These are phyloP conservation scores for Anisodus tanguticus DNA, from an alignment of 257 asterid genomes.

Conservation along the genomic window DNA sequence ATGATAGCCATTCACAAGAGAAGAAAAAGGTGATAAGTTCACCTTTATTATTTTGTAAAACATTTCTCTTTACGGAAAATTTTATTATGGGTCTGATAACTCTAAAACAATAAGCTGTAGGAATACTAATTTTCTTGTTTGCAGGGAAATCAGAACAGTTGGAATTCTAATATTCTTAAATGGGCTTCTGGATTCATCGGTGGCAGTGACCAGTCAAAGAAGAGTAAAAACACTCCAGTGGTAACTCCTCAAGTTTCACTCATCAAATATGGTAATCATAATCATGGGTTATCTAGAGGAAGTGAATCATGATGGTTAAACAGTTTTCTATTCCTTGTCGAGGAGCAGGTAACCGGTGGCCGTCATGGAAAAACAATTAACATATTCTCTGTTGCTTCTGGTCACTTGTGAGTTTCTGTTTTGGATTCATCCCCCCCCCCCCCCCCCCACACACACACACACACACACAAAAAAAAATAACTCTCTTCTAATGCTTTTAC, in stretches of 20 bases:
- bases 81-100: neutral
- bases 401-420: slow-evolving; percentile 81
- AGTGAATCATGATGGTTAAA: slow-evolving; percentile 9
- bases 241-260: slow-evolving; percentile 43
- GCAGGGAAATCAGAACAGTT: slow-evolving; percentile 67
- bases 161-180: slow-evolving; percentile 91
- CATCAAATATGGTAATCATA: slow-evolving; percentile 15
- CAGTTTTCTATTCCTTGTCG: slow-evolving; percentile 40
- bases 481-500: too few relatives aligned
- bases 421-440: neutral
- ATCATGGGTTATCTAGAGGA: neutral
- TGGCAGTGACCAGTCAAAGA: slow-evolving; percentile 71
- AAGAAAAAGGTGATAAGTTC: slow-evolving; percentile 43
- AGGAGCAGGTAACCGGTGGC: slow-evolving; percentile 65
- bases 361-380: slow-evolving; percentile 83
- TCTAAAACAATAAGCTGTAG: slow-evolving; percentile 11
- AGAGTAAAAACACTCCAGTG: slow-evolving; percentile 60
- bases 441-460: neutral
- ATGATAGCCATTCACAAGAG: slow-evolving; percentile 55
- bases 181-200: slow-evolving; percentile 97
- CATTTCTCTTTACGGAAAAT: slow-evolving; percentile 5
- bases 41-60: neutral
- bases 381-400: slow-evolving; percentile 97
- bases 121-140: slow-evolving; percentile 34
- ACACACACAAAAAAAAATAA: too few relatives aligned